Evolutionary conservation across 2,329 filamentous ascomycete genomes (phyloP).

Genomic region (Ascochyta lentis): DNA sequence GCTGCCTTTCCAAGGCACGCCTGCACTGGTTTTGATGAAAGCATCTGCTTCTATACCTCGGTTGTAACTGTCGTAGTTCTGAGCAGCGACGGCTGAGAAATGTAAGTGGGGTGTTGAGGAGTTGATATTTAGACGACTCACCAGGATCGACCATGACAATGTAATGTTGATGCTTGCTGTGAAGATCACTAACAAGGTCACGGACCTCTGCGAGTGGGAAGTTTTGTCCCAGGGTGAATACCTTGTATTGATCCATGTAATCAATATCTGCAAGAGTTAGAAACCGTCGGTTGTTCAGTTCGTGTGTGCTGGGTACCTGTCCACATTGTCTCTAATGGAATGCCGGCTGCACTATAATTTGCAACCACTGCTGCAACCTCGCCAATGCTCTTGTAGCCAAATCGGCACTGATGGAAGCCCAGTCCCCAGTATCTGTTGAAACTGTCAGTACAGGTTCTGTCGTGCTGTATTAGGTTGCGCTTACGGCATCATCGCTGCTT

Average conservation of each 20-base stretch:
- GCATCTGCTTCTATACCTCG: slow-evolving; percentile 63
- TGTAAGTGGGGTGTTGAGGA: slow-evolving; percentile 50
- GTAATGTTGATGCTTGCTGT: slow-evolving; percentile 71
- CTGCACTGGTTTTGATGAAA: slow-evolving; percentile 62
- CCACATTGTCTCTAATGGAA: slow-evolving; percentile 76
- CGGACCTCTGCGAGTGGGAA: slow-evolving; percentile 68
- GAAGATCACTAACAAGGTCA: slow-evolving; percentile 69
- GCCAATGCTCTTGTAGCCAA: slow-evolving; percentile 62
- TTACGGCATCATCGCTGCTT: slow-evolving; percentile 54
- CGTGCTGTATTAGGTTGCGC: neutral
- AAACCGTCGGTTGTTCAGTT: neutral
- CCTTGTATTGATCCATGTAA: slow-evolving; percentile 66
- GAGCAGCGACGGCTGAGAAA: slow-evolving; percentile 58
- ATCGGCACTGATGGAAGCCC: slow-evolving; percentile 59
- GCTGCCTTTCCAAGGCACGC: slow-evolving; percentile 64
- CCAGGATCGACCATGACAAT: slow-evolving; percentile 79
- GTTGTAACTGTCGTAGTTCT: slow-evolving; percentile 63
- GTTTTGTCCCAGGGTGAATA: slow-evolving; percentile 69
- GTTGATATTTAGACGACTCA: neutral
- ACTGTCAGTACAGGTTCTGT: neutral
- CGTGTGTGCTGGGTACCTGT: slow-evolving; percentile 60
- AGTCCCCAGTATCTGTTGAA: slow-evolving; percentile 54
- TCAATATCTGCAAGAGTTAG: slow-evolving; percentile 61
- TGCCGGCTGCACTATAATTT: slow-evolving; percentile 68
- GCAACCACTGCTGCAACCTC: slow-evolving; percentile 69